A percentile compares a stretch with the other conserved stretches of the same genome.
phyloP scores from a whole-genome alignment of 2,329 filamentous ascomycete genomes.

The Colletotrichum limetticola region DNA sequence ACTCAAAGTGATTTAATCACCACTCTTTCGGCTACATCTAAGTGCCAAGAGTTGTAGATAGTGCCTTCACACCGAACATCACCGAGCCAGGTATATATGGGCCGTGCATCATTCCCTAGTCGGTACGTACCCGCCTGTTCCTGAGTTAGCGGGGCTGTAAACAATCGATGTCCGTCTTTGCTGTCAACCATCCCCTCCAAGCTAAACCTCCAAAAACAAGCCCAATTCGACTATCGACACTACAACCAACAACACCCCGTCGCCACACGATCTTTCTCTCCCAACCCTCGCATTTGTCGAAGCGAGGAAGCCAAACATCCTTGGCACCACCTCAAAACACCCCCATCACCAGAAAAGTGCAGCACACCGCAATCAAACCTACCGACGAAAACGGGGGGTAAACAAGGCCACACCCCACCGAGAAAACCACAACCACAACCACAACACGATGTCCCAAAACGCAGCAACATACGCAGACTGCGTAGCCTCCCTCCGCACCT shows the following conservation, averaged over 20 bases:
- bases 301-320: not conserved
- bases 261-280: not conserved
- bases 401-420: not conserved
- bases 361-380: not conserved
- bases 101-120: not conserved
- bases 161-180: slow-evolving; percentile 9
- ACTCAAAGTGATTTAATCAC: too few species aligned
- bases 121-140: not conserved
- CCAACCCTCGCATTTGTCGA: not conserved
- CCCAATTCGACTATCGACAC: not conserved
- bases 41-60: too few species aligned
- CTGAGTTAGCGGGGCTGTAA: slow-evolving; percentile 12
- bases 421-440: not conserved
- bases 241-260: not conserved
- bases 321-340: not conserved
- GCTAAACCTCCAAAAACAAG: slow-evolving; percentile 6
- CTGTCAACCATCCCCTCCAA: not conserved
- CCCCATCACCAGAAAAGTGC: not conserved
- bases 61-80: not conserved
- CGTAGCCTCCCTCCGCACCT: slow-evolving; percentile 68
- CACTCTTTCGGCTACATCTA: not conserved
- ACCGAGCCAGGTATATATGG: not conserved
- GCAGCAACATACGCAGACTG: slow-evolving; percentile 62
- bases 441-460: slow-evolving; percentile 13
- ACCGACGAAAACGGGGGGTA: not conserved